phyloP scores from a whole-genome alignment of 2,329 filamentous ascomycete species.

The Apiospora kogelbergensis region DNA sequence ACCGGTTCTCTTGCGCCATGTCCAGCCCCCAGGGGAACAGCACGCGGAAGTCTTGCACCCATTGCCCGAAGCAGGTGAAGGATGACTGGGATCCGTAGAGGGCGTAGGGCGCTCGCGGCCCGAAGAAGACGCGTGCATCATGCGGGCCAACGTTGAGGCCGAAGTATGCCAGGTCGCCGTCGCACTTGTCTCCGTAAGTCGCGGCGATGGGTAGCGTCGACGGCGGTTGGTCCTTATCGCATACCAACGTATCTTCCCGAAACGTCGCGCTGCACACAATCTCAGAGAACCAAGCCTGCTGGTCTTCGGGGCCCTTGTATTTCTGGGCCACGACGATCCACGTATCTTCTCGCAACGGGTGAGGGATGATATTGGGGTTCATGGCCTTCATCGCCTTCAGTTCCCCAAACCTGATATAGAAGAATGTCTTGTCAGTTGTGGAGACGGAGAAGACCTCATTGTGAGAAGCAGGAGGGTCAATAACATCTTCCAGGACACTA shows the following conservation, averaged over 20 bases:
- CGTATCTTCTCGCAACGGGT: constrained; percentile 45
- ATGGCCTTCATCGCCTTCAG: constrained; percentile 43
- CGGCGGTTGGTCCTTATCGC: constrained; percentile 34
- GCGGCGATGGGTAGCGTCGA: constrained; percentile 44
- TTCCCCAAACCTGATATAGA: constrained; percentile 46
- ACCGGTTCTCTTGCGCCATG: constrained; percentile 25
- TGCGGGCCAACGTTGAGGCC: constrained; percentile 51
- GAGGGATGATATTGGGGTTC: constrained; percentile 60
- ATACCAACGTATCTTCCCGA: constrained; percentile 37
- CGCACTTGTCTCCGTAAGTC: constrained; percentile 44
- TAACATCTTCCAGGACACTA: not conserved
- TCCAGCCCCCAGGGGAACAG: constrained; percentile 44
- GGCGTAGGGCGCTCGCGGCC: constrained; percentile 48
- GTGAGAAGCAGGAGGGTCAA: constrained; percentile 21
- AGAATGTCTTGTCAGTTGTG: constrained; percentile 46
- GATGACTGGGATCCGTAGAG: constrained; percentile 57
- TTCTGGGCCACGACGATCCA: constrained; percentile 54
- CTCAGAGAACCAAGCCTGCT: constrained; percentile 39
- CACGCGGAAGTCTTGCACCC: constrained; percentile 52
- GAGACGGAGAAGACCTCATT: constrained; percentile 46
- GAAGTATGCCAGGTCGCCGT: constrained; percentile 42
- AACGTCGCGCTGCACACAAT: constrained; percentile 52
- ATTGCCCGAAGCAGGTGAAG: constrained; percentile 57
- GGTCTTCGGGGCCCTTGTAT: constrained; percentile 26
- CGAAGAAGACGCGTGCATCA: constrained; percentile 58